Base-by-base conservation (phyloP, 2,329 filamentous ascomycete species). In the Alternaria hordeiaustralica region DNA sequence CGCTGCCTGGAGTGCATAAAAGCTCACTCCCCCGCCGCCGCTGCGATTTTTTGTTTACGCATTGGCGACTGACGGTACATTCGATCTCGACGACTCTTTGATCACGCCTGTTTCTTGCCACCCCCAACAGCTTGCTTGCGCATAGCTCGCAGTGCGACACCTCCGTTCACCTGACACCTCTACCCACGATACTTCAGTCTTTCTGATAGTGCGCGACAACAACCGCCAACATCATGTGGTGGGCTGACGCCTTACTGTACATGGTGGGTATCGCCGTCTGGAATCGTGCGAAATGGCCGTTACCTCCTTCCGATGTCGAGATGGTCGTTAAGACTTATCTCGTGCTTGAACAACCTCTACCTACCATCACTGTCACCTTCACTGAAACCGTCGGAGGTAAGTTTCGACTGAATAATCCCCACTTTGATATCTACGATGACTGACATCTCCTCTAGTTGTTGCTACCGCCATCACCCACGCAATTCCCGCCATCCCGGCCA, bases 301-400 rank as follows among this genome's bases (percentile, higher is more conserved):
- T 11, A 12, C 43, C 55, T 12, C 6, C 18, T 2, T 36, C 30
- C 20, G 7, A 51, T 11, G 15, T 63, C n/a, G 28, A 49, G 13
- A 25, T 33, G 12, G 55, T 59, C 33, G 13, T 47, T 15, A 41
- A 58, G 30, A 64, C 47, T 15, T 13, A 44, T 15, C 15, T 57
- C 11, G 30, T 55, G 9, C 13, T 49, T 11, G 20, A 61, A 25
- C 54, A 44, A 21, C 62, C 62, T 18, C 2, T 26, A 10, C 63
- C 59, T 7, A 65, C 55, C 1, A 23, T 65, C 33, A 60, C 55
- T 26, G 57, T 66, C 7, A 56, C 56, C 30, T 57, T 66, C 12
- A 60, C 60, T 7, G 8, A 55, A 11, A 63, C 26, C 4, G 18
- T 65, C 33, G 63, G 63, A 12, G 21, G 57, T 60, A 49, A 53